Evolutionary conservation across 306 rosid species (phyloP).

Genomic region (Myrica gale): DNA sequence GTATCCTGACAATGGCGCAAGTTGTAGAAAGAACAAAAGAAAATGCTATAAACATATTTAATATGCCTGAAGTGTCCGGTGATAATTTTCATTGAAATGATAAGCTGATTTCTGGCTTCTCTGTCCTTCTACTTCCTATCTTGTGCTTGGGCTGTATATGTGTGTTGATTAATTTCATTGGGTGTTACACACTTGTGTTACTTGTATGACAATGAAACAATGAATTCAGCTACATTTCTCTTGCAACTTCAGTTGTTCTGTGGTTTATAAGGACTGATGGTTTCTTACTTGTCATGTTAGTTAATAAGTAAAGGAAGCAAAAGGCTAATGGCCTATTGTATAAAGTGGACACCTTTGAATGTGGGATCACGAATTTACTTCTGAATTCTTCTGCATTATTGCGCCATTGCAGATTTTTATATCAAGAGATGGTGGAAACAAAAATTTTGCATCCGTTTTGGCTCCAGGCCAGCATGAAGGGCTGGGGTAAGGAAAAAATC

Average conservation of each 20-base stretch:
- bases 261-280: neutral
- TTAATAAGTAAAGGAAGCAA: neutral
- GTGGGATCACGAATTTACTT: slow-evolving; percentile 15
- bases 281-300: neutral
- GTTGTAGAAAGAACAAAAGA: neutral
- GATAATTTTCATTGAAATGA: too few relatives aligned
- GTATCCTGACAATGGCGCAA: neutral
- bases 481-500: slow-evolving; percentile 63
- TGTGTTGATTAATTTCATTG: neutral
- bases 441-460: slow-evolving; percentile 85
- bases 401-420: slow-evolving; percentile 72
- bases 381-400: slow-evolving; percentile 27
- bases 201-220: neutral
- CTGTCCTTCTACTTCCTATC: neutral
- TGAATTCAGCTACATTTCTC: neutral
- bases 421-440: slow-evolving; percentile 90
- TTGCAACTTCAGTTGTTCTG: too few relatives aligned
- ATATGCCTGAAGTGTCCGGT: neutral
- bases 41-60: neutral
- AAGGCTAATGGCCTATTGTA: neutral
- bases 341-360: neutral
- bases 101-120: neutral
- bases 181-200: neutral
- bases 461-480: slow-evolving; percentile 99
- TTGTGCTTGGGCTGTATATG: neutral